Percentiles rank a stretch among this genome's conserved stretches.
Evolutionary conservation across 129 eudicot species (phyloP).

Genomic region (Oenanthe sinensis): DNA sequence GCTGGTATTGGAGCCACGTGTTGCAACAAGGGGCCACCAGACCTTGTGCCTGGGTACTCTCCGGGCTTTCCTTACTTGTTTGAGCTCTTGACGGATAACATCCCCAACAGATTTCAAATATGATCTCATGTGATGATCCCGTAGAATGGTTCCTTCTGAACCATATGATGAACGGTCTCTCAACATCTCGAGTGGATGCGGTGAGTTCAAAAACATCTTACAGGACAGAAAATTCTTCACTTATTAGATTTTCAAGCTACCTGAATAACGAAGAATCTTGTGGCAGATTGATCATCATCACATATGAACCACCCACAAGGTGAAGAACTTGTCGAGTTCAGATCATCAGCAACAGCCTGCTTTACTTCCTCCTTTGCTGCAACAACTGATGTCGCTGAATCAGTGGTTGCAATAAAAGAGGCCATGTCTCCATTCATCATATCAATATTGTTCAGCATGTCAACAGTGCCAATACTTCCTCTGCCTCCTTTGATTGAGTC

Average conservation of each 20-base stretch:
- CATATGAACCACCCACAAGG: slow-evolving; percentile 97
- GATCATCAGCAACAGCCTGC: slow-evolving; percentile 93
- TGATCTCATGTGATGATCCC: slow-evolving; percentile 81
- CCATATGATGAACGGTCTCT: slow-evolving; percentile 81
- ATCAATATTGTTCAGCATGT: slow-evolving; percentile 8
- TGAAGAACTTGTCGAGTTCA: slow-evolving; percentile 58
- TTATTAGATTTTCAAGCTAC: slow-evolving; percentile 13
- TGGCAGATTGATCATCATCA: slow-evolving; percentile 63
- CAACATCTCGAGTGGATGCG: slow-evolving; percentile 87
- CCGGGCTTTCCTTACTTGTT: slow-evolving; percentile 37
- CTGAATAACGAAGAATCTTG: slow-evolving; percentile 83
- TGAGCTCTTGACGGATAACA: slow-evolving; percentile 75
- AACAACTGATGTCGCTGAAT: slow-evolving; percentile 86
- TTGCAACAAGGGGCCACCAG: slow-evolving; percentile 75
- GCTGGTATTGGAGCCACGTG: slow-evolving; percentile 25
- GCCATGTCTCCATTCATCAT: slow-evolving; percentile 57
- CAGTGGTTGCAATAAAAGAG: slow-evolving; percentile 80
- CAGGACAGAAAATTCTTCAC: not conserved
- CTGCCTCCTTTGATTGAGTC: not conserved
- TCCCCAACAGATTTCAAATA: slow-evolving; percentile 52
- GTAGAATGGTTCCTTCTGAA: slow-evolving; percentile 52
- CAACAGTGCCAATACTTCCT: not conserved
- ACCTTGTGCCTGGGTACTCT: slow-evolving; percentile 44
- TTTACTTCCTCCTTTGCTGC: slow-evolving; percentile 97
- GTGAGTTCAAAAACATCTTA: slow-evolving; percentile 58